phyloP scores from a whole-genome alignment of 2,329 filamentous ascomycete species.

The Cladophialophora bantiana region DNA sequence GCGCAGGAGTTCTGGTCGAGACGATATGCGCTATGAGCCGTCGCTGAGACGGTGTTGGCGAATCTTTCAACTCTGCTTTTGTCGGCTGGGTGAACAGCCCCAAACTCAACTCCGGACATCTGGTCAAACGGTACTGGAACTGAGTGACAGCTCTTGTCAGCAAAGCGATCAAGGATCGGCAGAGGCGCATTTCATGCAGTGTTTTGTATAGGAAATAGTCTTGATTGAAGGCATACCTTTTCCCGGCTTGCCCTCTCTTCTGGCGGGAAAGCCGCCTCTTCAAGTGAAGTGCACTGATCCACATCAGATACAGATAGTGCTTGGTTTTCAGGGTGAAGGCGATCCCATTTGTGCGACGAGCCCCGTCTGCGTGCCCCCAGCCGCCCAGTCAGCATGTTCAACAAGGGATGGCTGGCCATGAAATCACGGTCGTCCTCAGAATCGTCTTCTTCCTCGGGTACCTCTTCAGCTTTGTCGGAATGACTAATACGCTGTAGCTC shows the following conservation, averaged over 20 bases:
- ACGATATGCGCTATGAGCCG: constrained; percentile 76
- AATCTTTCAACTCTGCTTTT: constrained; percentile 62
- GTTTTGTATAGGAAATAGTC: neutral
- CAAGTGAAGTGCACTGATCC: constrained; percentile 63
- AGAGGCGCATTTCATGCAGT: neutral
- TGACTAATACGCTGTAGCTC: constrained; percentile 36
- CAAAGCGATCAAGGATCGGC: neutral
- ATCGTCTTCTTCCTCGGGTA: constrained; percentile 36
- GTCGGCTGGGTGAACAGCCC: constrained; percentile 75
- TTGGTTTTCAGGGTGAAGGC: constrained; percentile 75
- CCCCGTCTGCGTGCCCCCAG: constrained; percentile 38
- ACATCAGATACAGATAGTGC: constrained; percentile 66
- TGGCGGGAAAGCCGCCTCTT: constrained; percentile 65
- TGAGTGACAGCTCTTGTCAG: constrained; percentile 46
- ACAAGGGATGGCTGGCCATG: constrained; percentile 39
- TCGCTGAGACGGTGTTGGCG: constrained; percentile 59
- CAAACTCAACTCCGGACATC: constrained; percentile 77
- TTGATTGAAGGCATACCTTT: constrained; percentile 58
- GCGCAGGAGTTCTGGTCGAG: constrained; percentile 71
- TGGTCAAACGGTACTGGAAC: constrained; percentile 77
- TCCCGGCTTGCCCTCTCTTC: constrained; percentile 64
- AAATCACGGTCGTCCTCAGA: constrained; percentile 38
- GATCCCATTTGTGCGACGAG: constrained; percentile 51
- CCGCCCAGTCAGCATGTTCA: constrained; percentile 40
- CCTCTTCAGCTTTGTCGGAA: constrained; percentile 33